These are phyloP conservation scores for Phanerochaete carnosa DNA, from an alignment of 768 basidiomycete species.

Conservation along the genomic window DNA sequence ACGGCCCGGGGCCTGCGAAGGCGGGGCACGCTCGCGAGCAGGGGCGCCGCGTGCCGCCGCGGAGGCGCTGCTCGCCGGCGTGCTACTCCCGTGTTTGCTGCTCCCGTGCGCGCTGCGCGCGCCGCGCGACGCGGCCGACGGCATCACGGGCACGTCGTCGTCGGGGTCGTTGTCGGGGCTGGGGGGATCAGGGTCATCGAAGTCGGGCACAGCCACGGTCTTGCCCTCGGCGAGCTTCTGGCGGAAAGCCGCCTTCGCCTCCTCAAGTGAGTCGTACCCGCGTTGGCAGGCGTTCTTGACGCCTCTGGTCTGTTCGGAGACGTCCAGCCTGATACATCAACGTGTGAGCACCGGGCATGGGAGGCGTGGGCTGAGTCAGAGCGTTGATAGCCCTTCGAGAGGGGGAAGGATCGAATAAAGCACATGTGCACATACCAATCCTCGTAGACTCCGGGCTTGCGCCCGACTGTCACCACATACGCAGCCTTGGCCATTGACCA, in stretches of 20 bases:
- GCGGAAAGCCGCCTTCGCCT: neutral
- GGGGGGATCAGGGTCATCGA: no score
- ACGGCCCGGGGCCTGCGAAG: neutral
- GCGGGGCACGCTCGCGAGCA: conserved; percentile 5
- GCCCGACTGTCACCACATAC: conserved; percentile 22
- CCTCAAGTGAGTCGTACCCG: neutral
- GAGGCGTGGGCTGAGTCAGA: neutral
- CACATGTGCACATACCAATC: conserved; percentile 18
- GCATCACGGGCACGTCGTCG: neutral
- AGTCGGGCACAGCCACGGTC: neutral
- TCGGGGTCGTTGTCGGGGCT: neutral
- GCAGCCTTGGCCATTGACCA: conserved; percentile 7
- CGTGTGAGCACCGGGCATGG: neutral
- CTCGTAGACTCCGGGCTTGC: conserved; percentile 20
- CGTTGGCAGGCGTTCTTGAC: neutral
- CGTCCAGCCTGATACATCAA: neutral
- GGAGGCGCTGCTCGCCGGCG: neutral
- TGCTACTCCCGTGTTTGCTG: neutral
- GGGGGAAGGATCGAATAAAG: no score
- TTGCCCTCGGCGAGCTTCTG: neutral
- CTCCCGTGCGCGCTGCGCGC: neutral
- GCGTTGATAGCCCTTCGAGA: neutral
- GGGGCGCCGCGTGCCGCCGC: neutral
- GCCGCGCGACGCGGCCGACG: neutral
- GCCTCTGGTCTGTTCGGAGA: neutral